phyloP scores from a whole-genome alignment of 1,284 basidiomycete species.

The Pisolithus thermaeus region DNA sequence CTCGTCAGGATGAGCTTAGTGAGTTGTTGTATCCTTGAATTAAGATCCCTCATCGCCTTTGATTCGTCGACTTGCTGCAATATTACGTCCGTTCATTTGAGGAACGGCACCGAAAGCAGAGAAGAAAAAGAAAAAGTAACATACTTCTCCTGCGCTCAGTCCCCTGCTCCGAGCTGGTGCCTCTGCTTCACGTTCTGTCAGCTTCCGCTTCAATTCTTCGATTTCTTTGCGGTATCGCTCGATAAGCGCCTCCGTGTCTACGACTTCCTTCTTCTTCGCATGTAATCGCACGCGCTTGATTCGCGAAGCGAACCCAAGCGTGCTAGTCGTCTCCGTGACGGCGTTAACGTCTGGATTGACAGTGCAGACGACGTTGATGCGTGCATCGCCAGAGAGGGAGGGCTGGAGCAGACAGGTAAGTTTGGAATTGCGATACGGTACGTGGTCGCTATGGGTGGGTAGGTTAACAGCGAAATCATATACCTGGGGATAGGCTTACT shows the following conservation, averaged over 20 bases:
- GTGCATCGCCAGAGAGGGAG: slow-evolving; percentile 89
- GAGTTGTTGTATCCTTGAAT: slow-evolving; percentile 75
- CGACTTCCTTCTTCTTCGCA: slow-evolving; percentile 89
- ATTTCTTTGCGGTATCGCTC: slow-evolving; percentile 90
- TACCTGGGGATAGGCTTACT: slow-evolving; percentile 30
- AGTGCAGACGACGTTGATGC: slow-evolving; percentile 95
- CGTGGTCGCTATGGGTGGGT: slow-evolving; percentile 58
- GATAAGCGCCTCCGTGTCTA: slow-evolving; percentile 89
- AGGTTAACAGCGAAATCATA: slow-evolving; percentile 1
- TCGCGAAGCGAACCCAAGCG: slow-evolving; percentile 82
- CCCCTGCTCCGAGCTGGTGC: slow-evolving; percentile 49
- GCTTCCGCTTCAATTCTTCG: slow-evolving; percentile 69
- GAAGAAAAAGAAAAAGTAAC: slow-evolving; percentile 6
- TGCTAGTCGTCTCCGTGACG: slow-evolving; percentile 79
- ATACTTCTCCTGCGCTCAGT: slow-evolving; percentile 65
- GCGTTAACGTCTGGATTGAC: slow-evolving; percentile 78
- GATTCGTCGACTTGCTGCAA: slow-evolving; percentile 70
- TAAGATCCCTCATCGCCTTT: slow-evolving; percentile 75
- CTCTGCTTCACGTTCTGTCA: slow-evolving; percentile 62
- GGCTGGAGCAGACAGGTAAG: slow-evolving; percentile 92
- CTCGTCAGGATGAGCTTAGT: slow-evolving; percentile 85
- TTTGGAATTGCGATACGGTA: slow-evolving; percentile 96
- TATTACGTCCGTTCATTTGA: not conserved
- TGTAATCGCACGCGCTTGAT: slow-evolving; percentile 83
- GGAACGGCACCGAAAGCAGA: not conserved